Evolutionary conservation across 306 rosid species (phyloP), one percentile per base, ranked within the genome.

Genomic region (Casuarina cunninghamiana): DNA sequence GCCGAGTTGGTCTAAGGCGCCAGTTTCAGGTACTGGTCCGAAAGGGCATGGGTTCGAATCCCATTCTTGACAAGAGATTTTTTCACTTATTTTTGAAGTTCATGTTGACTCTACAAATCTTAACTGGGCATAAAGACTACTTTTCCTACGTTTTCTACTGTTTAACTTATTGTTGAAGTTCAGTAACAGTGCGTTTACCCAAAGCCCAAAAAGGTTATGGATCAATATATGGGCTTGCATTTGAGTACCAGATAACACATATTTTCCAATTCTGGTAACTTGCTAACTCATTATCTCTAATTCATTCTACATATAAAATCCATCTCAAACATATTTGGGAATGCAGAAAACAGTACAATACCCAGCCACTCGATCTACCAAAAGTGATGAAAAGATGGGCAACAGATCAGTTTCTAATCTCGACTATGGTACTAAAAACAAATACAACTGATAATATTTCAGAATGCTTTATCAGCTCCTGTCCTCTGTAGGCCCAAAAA

Each of bases 21-120:
- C 87, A 85, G 90, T 90, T 90, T 87, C 87, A 85, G 87, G 91
- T 88, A 90, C 89, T 90, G 92, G 96, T 88, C 91, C 91, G 89
- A 88, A 90, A 86, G 95, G 95, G 95, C 91, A 83, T 86, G 90
- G 91, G 90, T 88, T 90, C 89, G 53, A 88, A 88, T 90, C 89
- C 91, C 91, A 88, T 83, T 88, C 88, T 88, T 85, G 92, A 86
- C 90, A 83, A 2, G 0, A 0, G 0, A 7, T 4, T 46, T 73
- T 50, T 5, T 1, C 16, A 8, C 11, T 7, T 35, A 4, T 7
- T 58, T 58, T 21, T 26, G 39, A 11, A 1, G 65, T 26, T 26
- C 32, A 26, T 26, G 32, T 26, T 26, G 32, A 26, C 32, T 26
- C 32, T 26, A 26, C 1, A 1, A 26, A 1, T 26, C 32, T 26